Evolutionary conservation across 2,329 filamentous ascomycete species (phyloP).

Genomic region (Grosmannia serpens): DNA sequence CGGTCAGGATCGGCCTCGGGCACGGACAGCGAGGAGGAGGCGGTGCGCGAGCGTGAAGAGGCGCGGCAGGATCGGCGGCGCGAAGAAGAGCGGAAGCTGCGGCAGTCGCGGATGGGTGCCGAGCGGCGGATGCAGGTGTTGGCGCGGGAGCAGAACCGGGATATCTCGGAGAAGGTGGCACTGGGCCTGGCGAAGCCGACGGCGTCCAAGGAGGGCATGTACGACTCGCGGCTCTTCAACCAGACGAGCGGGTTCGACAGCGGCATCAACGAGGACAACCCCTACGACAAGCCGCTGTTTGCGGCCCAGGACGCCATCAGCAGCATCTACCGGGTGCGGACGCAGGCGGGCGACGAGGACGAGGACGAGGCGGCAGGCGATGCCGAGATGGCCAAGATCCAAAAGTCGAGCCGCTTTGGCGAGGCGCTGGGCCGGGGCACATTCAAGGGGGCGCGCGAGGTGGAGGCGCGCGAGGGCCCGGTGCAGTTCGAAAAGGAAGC

Average conservation of each 20-base stretch:
- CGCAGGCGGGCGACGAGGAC: conserved; percentile 62
- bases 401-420: conserved; percentile 69
- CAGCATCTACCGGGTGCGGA: conserved; percentile 79
- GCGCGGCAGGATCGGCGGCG: conserved; percentile 65
- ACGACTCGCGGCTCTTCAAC: conserved; percentile 91
- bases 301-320: conserved; percentile 90
- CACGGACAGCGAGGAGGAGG: conserved; percentile 52
- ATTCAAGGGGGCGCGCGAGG: conserved; percentile 77
- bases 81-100: conserved; percentile 79
- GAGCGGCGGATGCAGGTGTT: conserved; percentile 87
- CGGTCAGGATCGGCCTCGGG: conserved; percentile 28
- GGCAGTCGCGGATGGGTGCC: conserved; percentile 90
- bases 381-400: conserved; percentile 75
- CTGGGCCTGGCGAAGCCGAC: conserved; percentile 91
- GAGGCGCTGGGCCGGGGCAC: conserved; percentile 83
- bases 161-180: conserved; percentile 95
- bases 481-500: conserved; percentile 90
- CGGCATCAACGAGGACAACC: conserved; percentile 95
- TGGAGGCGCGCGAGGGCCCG: conserved; percentile 78
- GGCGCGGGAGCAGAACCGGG: conserved; percentile 88
- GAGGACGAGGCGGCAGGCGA: conserved; percentile 71
- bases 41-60: conserved; percentile 63
- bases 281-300: conserved; percentile 94
- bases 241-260: conserved; percentile 81
- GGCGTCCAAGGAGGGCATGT: conserved; percentile 86